Evolutionary conservation across 495 filamentous ascomycete genomes (phyloP).

Genomic region (Annulohypoxylon stygium): DNA sequence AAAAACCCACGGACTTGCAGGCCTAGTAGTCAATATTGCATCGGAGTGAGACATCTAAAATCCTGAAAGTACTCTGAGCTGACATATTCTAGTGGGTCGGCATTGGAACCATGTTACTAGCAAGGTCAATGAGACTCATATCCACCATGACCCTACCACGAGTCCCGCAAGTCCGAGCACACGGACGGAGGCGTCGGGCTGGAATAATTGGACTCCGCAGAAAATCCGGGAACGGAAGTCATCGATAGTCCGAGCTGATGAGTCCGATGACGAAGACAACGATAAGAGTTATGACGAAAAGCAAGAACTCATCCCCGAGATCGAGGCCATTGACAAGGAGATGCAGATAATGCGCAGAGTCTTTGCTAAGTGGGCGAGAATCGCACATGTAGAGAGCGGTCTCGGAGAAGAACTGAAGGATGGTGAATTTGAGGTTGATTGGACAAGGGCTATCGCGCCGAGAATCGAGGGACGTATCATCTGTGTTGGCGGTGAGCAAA

Average conservation of each 20-base stretch:
- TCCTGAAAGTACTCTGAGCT: not conserved
- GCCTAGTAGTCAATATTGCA: not conserved
- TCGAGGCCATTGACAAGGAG: conserved; percentile 53
- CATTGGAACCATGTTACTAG: conserved; percentile 74
- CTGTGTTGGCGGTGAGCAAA: conserved; percentile 43
- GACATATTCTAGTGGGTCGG: conserved; percentile 56
- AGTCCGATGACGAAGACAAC: conserved; percentile 48
- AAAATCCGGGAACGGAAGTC: conserved; percentile 57
- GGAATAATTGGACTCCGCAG: conserved; percentile 59
- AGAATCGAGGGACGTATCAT: conserved; percentile 80
- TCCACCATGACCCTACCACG: conserved; percentile 54
- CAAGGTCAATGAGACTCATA: conserved; percentile 60
- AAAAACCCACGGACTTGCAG: not conserved
- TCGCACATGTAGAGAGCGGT: conserved; percentile 69
- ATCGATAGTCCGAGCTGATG: conserved; percentile 49
- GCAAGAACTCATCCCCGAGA: conserved; percentile 33
- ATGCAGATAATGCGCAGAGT: conserved; percentile 69
- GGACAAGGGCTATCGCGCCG: conserved; percentile 84
- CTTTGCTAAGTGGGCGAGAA: conserved; percentile 79
- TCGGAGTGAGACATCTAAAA: not conserved
- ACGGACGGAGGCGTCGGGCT: conserved; percentile 51
- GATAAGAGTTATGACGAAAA: conserved; percentile 37
- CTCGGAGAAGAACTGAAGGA: conserved; percentile 62
- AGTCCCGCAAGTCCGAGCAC: conserved; percentile 48
- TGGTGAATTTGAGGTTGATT: conserved; percentile 73